These are phyloP conservation scores for Kwoniella europaea DNA, from an alignment of 768 basidiomycete species.

Conservation along the genomic window DNA sequence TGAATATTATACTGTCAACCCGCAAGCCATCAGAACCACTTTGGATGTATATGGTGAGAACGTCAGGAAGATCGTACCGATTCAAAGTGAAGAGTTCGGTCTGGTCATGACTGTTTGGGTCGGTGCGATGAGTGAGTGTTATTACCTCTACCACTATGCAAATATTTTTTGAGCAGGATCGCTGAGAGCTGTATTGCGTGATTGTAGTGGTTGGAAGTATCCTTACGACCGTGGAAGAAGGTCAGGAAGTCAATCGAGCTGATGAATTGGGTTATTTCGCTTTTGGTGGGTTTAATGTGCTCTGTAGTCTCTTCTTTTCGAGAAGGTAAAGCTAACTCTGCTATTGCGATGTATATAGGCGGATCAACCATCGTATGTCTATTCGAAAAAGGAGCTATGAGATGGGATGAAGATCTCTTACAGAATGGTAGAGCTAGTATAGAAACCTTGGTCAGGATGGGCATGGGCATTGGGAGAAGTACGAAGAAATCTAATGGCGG, in stretches of 20 bases:
- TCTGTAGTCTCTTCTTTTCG: neutral
- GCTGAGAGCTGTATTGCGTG: slow-evolving; percentile 6
- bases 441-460: slow-evolving; percentile 85
- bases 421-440: slow-evolving; percentile 83
- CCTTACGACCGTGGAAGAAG: slow-evolving; percentile 81
- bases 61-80: slow-evolving; percentile 85
- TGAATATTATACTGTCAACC: slow-evolving; percentile 97
- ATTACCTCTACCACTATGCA: neutral
- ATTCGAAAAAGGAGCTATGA: slow-evolving; percentile 80
- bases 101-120: slow-evolving; percentile 79
- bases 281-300: slow-evolving; percentile 68
- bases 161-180: neutral
- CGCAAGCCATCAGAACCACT: slow-evolving; percentile 88
- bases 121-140: slow-evolving; percentile 58
- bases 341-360: slow-evolving; percentile 60
- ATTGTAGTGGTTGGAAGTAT: slow-evolving; percentile 75
- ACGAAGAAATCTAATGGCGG: slow-evolving; percentile 13
- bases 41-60: slow-evolving; percentile 96
- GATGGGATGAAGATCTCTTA: slow-evolving; percentile 90
- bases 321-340: neutral
- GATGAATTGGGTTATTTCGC: slow-evolving; percentile 95
- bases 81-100: slow-evolving; percentile 86
- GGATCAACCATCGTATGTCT: slow-evolving; percentile 90
- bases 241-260: slow-evolving; percentile 76
- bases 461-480: slow-evolving; percentile 76